Conservation (phyloP, 306 rosid genomes). For the Dryas drummondii region DNA sequence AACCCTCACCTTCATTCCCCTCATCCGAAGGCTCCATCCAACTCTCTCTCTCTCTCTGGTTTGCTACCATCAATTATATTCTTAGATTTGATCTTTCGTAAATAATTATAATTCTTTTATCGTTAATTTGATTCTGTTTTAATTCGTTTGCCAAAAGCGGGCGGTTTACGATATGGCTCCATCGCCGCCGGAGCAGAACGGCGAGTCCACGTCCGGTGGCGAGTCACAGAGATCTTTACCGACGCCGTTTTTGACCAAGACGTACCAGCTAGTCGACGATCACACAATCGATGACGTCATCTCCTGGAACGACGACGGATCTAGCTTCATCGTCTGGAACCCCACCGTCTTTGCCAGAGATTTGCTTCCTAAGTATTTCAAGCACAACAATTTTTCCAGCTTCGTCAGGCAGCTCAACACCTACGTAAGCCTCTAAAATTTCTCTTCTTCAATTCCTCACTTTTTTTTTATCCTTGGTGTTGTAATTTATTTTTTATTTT, state of each 20-base stretch:
- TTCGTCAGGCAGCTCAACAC: slow-evolving; percentile 95
- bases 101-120: not conserved
- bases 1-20: not conserved
- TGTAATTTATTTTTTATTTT: not conserved
- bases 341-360: slow-evolving; percentile 85
- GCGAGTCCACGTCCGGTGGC: slow-evolving; percentile 22
- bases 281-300: slow-evolving; percentile 66
- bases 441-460: too few species aligned
- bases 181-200: slow-evolving; percentile 22
- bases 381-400: slow-evolving; percentile 94
- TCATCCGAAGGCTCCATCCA: too few species aligned
- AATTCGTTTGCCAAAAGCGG: not conserved
- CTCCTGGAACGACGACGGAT: slow-evolving; percentile 90
- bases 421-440: slow-evolving; percentile 46
- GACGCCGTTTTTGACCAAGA: slow-evolving; percentile 84
- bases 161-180: slow-evolving; percentile 42
- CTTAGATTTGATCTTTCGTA: too few species aligned
- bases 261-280: slow-evolving; percentile 76
- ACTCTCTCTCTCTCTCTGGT: slow-evolving; percentile 1
- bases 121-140: not conserved
- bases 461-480: not conserved
- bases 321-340: slow-evolving; percentile 89
- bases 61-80: not conserved
- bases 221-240: slow-evolving; percentile 58
- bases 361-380: slow-evolving; percentile 79